These are phyloP conservation scores for Aristolochia californica DNA, from an alignment of 164 flowering plant species.

Conservation along the genomic window DNA sequence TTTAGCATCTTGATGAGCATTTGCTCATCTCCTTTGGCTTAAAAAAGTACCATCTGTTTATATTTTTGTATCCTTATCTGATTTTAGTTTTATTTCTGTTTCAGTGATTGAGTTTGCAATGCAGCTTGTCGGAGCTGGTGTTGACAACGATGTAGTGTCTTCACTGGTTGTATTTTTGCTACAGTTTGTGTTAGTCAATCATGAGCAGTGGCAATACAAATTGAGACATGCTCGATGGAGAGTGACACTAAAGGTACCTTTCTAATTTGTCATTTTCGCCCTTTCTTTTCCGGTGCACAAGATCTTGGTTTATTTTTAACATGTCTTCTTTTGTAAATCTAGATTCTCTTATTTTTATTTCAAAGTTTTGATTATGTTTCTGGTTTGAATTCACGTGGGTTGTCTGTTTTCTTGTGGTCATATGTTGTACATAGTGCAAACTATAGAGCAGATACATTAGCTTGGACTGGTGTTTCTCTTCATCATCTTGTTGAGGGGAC, in stretches of 20 bases:
- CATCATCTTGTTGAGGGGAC: too few species aligned
- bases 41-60: too few species aligned
- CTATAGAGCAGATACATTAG: too few species aligned
- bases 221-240: constrained; percentile 69
- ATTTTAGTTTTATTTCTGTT: constrained; percentile 12
- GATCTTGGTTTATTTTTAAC: background rate
- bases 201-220: constrained; percentile 86
- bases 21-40: too few species aligned
- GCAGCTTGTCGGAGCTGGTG: constrained; percentile 64
- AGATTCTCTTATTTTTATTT: too few species aligned
- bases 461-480: too few species aligned
- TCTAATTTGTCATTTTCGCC: background rate
- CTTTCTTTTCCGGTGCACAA: too few species aligned
- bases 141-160: constrained; percentile 44
- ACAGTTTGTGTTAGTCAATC: constrained; percentile 81
- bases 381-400: too few species aligned
- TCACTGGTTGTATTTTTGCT: constrained; percentile 61
- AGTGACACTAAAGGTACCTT: constrained; percentile 24
- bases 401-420: too few species aligned
- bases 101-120: constrained; percentile 79
- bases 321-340: background rate
- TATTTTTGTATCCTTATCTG: background rate
- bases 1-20: too few species aligned
- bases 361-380: too few species aligned
- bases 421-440: too few species aligned